These are phyloP conservation scores for Dalbergia cultrata DNA, from an alignment of 306 rosid genomes.

Conservation along the genomic window DNA sequence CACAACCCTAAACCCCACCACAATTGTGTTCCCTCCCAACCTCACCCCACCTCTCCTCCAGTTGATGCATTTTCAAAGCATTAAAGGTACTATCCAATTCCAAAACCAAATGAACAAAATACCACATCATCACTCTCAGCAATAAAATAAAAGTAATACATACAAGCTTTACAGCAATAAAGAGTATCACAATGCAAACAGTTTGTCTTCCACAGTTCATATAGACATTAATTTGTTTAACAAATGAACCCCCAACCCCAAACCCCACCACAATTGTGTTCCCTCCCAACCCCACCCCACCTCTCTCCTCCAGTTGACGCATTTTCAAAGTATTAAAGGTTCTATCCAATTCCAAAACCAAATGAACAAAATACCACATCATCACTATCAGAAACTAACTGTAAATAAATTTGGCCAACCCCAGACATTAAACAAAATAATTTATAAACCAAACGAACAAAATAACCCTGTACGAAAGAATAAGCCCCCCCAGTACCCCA, in stretches of 20 bases:
- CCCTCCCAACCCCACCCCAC: not conserved
- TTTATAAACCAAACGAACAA: slow-evolving; percentile 52
- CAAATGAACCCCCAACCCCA: slow-evolving; percentile 13
- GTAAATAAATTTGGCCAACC: slow-evolving; percentile 44
- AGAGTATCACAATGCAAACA: slow-evolving; percentile 50
- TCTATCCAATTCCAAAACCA: slow-evolving; percentile 37
- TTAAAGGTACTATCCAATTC: slow-evolving; percentile 38
- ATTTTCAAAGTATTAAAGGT: slow-evolving; percentile 27
- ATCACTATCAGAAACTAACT: slow-evolving; percentile 27
- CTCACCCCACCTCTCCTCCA: not conserved
- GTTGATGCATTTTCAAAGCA: slow-evolving; percentile 11
- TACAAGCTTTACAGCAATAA: slow-evolving; percentile 52
- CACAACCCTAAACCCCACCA: not conserved
- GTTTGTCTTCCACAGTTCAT: slow-evolving; percentile 10
- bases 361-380: slow-evolving; percentile 38
- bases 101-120: slow-evolving; percentile 39
- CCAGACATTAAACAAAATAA: slow-evolving; percentile 47
- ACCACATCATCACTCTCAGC: slow-evolving; percentile 20
- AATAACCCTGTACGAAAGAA: slow-evolving; percentile 56
- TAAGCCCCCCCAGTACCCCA: slow-evolving; percentile 34
- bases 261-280: not conserved
- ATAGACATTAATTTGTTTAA: not conserved
- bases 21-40: slow-evolving; percentile 6
- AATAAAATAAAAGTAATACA: slow-evolving; percentile 24
- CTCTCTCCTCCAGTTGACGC: not conserved